Evolutionary conservation across 352 stramenopile genomes (phyloP), one percentile per base, ranked within the genome.

Genomic region (Thraustotheca clavata): DNA sequence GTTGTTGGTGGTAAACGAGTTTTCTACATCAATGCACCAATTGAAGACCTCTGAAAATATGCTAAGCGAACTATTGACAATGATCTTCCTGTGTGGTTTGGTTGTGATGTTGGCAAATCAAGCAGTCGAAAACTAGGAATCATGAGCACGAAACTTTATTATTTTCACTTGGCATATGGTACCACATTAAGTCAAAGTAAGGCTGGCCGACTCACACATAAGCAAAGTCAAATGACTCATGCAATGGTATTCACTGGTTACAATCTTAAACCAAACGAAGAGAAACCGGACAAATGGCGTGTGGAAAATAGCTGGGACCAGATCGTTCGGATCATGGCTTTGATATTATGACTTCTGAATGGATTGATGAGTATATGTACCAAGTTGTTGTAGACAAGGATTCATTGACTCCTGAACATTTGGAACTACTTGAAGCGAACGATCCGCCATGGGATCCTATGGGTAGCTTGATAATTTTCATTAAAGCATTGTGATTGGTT

Each of bases 221-320:
- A 59, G 59, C 54, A 72, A 39, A 71, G 59, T 32, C 24, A 68
- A 3, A 73, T 73, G 69, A 73, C 40, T 16, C 69, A 73, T 43
- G 69, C 69, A 4, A 73, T 73, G 69, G 38, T 67, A 3, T 70
- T 73, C 46, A 73, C 69, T 12, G 69, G 67, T 40, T 72, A 73
- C 67, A 50, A 73, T 46, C n/a, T 67, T 27, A 34, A 35, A 27
- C 39, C 54, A 18, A 59, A 46, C 18, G 60, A 67, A 18, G 60
- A 67, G 18, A 61, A 67, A 59, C 50, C 59, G 26, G 26, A 36
- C 31, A 49, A 62, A 24, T 73, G 67, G 67, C 48, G 69, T 18
- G 61, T 73, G 1, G 67, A 73, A 35, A 73, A 73, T 52, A 71
- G 57, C 39, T 73, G 67, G 41, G 12, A 60, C 18, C 7, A 20